Conservation (phyloP, 2,329 filamentous ascomycete genomes). For the Clonostachys solani region DNA sequence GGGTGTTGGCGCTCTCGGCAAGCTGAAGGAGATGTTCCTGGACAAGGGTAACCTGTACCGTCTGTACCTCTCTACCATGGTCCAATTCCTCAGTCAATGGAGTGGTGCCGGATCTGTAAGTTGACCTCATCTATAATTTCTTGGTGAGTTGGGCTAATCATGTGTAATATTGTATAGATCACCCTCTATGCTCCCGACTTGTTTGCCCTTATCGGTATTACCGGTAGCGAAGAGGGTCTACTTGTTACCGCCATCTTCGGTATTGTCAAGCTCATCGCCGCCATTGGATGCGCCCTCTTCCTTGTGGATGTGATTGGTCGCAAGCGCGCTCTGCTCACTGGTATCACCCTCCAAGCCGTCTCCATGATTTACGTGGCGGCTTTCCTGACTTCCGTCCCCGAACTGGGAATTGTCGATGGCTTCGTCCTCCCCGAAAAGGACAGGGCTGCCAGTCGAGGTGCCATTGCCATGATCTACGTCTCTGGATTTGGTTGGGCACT, state of each 20-base stretch:
- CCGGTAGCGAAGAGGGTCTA: slow-evolving; percentile 62
- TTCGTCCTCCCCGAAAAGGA: slow-evolving; percentile 29
- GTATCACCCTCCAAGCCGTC: slow-evolving; percentile 56
- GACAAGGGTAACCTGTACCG: slow-evolving; percentile 69
- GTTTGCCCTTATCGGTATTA: slow-evolving; percentile 68
- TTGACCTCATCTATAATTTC: no score
- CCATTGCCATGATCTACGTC: slow-evolving; percentile 70
- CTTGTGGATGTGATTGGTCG: slow-evolving; percentile 76
- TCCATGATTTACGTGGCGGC: slow-evolving; percentile 59
- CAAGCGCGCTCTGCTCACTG: slow-evolving; percentile 59
- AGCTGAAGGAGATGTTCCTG: slow-evolving; percentile 65
- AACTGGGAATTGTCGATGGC: slow-evolving; percentile 32
- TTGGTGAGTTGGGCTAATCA: no score
- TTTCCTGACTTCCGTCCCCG: slow-evolving; percentile 60
- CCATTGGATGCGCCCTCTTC: slow-evolving; percentile 69
- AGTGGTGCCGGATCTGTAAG: slow-evolving; percentile 64
- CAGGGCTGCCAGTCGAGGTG: slow-evolving; percentile 56
- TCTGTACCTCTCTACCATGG: slow-evolving; percentile 62
- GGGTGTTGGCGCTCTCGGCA: slow-evolving; percentile 59
- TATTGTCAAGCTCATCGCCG: slow-evolving; percentile 65
- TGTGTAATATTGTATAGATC: no score
- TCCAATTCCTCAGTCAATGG: slow-evolving; percentile 73
- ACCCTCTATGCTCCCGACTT: slow-evolving; percentile 74
- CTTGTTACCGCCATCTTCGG: slow-evolving; percentile 75
- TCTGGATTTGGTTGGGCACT: slow-evolving; percentile 67